Percentiles rank a stretch among this genome's conserved stretches.
phyloP scores from a whole-genome alignment of 2,329 filamentous ascomycete species.

The Aspergillus pseudonomiae region DNA sequence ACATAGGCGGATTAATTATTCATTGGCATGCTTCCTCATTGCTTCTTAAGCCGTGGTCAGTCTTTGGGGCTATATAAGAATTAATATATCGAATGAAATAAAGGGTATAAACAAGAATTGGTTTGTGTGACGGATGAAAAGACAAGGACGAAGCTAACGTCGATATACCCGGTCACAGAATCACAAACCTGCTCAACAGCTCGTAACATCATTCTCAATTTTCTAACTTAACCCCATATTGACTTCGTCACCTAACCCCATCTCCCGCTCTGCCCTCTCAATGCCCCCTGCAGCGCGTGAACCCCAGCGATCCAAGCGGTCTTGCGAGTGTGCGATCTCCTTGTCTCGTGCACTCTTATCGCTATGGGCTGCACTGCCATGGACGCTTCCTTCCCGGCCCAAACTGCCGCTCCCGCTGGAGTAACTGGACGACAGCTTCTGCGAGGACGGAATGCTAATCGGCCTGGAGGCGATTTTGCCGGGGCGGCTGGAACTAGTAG shows the following conservation, averaged over 20 bases:
- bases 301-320: constrained; percentile 56
- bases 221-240: constrained; percentile 77
- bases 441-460: constrained; percentile 34
- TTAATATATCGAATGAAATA: background rate
- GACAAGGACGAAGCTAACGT: background rate
- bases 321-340: constrained; percentile 43
- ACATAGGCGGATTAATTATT: background rate
- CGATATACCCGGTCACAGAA: background rate
- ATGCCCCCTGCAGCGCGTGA: constrained; percentile 59
- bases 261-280: constrained; percentile 55
- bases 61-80: background rate
- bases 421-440: constrained; percentile 32
- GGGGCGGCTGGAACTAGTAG: constrained; percentile 21
- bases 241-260: constrained; percentile 82
- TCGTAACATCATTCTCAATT: background rate
- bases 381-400: constrained; percentile 24
- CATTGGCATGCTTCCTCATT: background rate
- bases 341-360: constrained; percentile 41
- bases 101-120: background rate
- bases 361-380: constrained; percentile 32
- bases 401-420: constrained; percentile 23
- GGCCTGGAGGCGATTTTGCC: constrained; percentile 30
- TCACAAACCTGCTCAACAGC: background rate
- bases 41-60: background rate
- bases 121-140: background rate